phyloP scores from a whole-genome alignment of 1,284 basidiomycete genomes.

The Fomitopsis pinicola region DNA sequence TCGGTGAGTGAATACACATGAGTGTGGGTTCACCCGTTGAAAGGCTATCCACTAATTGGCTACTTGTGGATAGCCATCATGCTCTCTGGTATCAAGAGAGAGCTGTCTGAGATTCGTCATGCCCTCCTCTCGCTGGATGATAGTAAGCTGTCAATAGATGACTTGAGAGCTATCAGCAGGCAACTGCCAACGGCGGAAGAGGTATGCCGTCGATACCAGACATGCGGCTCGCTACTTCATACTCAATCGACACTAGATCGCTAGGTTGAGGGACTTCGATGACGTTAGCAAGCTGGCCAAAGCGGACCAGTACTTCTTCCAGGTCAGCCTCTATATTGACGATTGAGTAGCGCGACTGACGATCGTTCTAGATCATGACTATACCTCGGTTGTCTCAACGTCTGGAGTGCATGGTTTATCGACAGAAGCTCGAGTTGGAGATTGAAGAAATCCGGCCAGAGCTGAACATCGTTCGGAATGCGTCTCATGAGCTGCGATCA shows the following conservation, averaged over 20 bases:
- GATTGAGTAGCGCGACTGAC: not conserved
- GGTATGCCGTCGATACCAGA: constrained; percentile 33
- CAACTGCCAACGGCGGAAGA: constrained; percentile 78
- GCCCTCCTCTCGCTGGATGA: constrained; percentile 75
- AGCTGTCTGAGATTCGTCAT: constrained; percentile 56
- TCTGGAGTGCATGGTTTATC: constrained; percentile 80
- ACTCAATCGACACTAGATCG: constrained; percentile 37
- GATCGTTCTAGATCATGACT: constrained; percentile 56
- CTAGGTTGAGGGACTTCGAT: constrained; percentile 60
- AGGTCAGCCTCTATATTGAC: constrained; percentile 39
- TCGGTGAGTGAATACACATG: constrained; percentile 45
- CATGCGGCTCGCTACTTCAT: too few species aligned
- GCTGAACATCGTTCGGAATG: constrained; percentile 70
- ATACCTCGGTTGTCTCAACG: constrained; percentile 75
- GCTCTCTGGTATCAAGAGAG: constrained; percentile 70
- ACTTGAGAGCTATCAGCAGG: constrained; percentile 68
- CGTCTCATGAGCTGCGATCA: constrained; percentile 68
- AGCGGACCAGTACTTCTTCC: constrained; percentile 81
- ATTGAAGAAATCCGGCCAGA: constrained; percentile 85
- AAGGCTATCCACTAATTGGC: constrained; percentile 1
- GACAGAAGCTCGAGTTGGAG: constrained; percentile 76
- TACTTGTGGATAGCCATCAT: constrained; percentile 58
- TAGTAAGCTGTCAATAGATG: constrained; percentile 58
- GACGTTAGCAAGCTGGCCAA: constrained; percentile 72
- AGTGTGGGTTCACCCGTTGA: not conserved